Conservation (phyloP, 2,329 filamentous ascomycete genomes). For the Cercospora berteroae region DNA sequence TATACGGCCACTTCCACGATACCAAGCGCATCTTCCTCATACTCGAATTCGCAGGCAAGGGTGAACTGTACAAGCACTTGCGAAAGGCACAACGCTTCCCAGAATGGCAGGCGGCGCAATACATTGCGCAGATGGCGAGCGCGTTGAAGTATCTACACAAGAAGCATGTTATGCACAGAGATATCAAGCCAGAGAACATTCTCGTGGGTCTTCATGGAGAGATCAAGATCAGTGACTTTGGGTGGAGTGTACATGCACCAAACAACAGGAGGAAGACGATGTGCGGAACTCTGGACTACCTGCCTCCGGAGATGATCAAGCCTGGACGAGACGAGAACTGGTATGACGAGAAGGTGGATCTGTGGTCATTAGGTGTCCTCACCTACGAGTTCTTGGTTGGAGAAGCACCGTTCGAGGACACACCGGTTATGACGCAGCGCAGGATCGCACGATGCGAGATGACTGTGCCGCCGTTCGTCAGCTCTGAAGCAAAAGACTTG, state of each 20-base stretch:
- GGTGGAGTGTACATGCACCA: conserved; percentile 96
- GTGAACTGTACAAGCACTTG: conserved; percentile 84
- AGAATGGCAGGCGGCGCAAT: conserved; percentile 82
- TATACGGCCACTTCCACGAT: conserved; percentile 88
- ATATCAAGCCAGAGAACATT: conserved; percentile 98
- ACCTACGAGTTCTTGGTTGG: conserved; percentile 96
- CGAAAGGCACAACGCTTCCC: conserved; percentile 75
- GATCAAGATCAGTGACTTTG: conserved; percentile 98
- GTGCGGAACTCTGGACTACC: conserved; percentile 95
- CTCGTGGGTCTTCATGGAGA: conserved; percentile 94
- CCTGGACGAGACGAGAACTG: conserved; percentile 75
- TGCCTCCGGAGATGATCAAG: conserved; percentile 96
- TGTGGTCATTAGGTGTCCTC: conserved; percentile 93
- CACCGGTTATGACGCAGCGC: conserved; percentile 87
- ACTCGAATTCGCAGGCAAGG: conserved; percentile 80
- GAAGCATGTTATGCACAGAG: conserved; percentile 95
- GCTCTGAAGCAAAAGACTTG: conserved; percentile 82
- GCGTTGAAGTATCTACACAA: conserved; percentile 88
- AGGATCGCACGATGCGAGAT: conserved; percentile 88
- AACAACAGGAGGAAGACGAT: conserved; percentile 92
- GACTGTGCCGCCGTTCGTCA: conserved; percentile 87
- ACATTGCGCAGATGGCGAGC: conserved; percentile 86
- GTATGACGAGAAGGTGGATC: conserved; percentile 92
- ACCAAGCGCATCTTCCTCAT: conserved; percentile 84
- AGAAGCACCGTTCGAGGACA: conserved; percentile 95